Base-by-base conservation (phyloP, 257 asterid genomes). In the Scutellaria minor region DNA sequence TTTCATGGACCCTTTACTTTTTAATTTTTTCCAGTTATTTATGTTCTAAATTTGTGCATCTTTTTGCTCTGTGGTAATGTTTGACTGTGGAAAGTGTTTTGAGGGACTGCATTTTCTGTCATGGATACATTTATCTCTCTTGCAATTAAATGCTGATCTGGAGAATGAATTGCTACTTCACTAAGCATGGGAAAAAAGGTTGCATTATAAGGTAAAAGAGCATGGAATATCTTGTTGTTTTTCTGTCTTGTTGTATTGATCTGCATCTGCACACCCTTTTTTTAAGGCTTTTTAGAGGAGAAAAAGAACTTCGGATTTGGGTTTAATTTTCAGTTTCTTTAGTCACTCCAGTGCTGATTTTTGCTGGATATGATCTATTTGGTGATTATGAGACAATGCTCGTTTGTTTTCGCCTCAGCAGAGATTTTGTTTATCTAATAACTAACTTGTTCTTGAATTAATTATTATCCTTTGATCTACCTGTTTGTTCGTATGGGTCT, bases 91-190 rank as follows among this genome's bases (percentile, higher is more conserved):
- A 66, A 73, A 57, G 80, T 76, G 80, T 68, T 78, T 60, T 79
- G 60, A 73, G 80, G 71, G 75, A 5, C 78, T 77, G 9, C 92
- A 85, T 88, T 89, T 75, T 77, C 76, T 74, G 67, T 69, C 71
- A 5, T 59, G 55, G 64, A 57, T 68, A 53, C 44, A 60, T 18
- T 72, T 64, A 51, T 18, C 76, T 14, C 65, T 59, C 67, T 77
- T 66, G 74, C 75, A 74, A 57, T 69, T 61, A 37, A 35, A 56
- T 68, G 76, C 75, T 65, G 71, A 55, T 80, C 74, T 72, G 75
- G 66, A 54, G 80, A 46, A 20, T 56, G 47, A 69, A 14, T 61
- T 64, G 27, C 63, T 55, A 55, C 46, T 62, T 55, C 66, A 59
- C 66, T 60, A 1, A 46, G 75, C 54, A 27, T 11, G 73, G 59